phyloP scores from a whole-genome alignment of 106 monocot species.

The Dendrobium catenatum region DNA sequence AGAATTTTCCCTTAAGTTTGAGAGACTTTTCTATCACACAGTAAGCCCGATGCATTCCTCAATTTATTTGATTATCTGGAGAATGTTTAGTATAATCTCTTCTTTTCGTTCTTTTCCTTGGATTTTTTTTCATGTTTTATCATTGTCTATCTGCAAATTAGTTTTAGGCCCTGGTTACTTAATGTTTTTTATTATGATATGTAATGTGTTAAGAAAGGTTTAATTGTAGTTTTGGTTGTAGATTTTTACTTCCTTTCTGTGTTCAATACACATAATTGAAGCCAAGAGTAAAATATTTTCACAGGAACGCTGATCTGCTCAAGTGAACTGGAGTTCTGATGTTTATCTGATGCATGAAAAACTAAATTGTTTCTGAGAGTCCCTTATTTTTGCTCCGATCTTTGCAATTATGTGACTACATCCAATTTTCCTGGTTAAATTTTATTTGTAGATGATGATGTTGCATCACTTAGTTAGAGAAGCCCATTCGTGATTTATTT shows the following conservation, averaged over 20 bases:
- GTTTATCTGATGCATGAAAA: not conserved
- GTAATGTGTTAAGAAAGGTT: not conserved
- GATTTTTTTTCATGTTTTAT: not conserved
- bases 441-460: not conserved
- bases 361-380: no score
- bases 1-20: no score
- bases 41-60: no score
- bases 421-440: not conserved
- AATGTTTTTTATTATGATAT: not conserved
- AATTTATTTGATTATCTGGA: not conserved
- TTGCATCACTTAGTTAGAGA: not conserved
- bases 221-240: not conserved
- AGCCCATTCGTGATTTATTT: not conserved
- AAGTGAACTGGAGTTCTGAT: not conserved
- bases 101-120: not conserved
- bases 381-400: no score
- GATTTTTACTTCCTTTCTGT: no score
- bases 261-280: no score
- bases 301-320: not conserved
- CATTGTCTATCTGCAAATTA: not conserved
- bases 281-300: not conserved
- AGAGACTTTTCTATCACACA: no score
- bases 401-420: no score
- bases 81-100: not conserved
- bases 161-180: not conserved